Conservation (phyloP, 129 eudicot species). For the Artemisia annua region DNA sequence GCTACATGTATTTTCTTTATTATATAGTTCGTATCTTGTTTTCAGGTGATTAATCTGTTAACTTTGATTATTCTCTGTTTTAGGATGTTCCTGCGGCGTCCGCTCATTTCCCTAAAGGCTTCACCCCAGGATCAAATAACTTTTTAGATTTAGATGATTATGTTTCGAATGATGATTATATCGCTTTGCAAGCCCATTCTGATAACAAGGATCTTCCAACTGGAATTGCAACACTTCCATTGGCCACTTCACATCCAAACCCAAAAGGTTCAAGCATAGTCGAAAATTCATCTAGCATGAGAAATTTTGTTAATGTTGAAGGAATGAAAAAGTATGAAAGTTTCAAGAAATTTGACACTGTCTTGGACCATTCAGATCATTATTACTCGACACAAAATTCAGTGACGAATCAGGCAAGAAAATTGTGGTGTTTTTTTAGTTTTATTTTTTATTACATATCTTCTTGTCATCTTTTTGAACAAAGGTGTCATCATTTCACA, state of each 20-base stretch:
- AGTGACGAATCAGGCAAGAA: conserved; percentile 45
- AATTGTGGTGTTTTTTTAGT: no score
- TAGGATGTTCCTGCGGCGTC: conserved; percentile 5
- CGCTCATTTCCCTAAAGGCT: background rate
- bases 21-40: background rate
- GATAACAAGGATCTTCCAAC: conserved; percentile 67
- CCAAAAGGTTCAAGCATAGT: conserved; percentile 14
- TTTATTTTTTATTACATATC: background rate
- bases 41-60: background rate
- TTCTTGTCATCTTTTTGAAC: background rate
- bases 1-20: background rate
- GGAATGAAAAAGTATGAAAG: conserved; percentile 39
- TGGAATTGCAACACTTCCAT: conserved; percentile 75
- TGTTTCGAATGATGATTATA: conserved; percentile 43
- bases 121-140: conserved; percentile 31
- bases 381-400: conserved; percentile 20
- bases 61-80: background rate
- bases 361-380: conserved; percentile 69
- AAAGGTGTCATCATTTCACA: background rate
- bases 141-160: conserved; percentile 39
- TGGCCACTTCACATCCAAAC: conserved; percentile 44
- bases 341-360: conserved; percentile 76
- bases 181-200: conserved; percentile 68
- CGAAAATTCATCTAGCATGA: conserved; percentile 28
- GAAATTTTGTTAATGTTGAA: conserved; percentile 32